Conservation (phyloP, 805 yeast species). For the Hyphopichia homilentoma region DNA sequence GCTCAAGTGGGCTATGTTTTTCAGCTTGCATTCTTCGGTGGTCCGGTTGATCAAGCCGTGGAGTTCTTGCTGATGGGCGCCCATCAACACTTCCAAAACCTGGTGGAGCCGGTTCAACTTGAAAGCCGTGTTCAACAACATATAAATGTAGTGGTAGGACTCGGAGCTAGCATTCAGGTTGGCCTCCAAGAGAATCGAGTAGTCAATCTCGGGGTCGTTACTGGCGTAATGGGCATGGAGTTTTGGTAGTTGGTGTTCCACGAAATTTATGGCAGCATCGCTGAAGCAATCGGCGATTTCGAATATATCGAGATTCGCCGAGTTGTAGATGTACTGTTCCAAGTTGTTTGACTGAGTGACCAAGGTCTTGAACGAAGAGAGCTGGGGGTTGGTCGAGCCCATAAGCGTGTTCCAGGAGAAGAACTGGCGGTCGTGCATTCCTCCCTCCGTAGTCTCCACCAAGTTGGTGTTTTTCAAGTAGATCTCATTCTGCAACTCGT, state of each 20-base stretch:
- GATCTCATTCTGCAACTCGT: slow-evolving; percentile 69
- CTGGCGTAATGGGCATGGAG: slow-evolving; percentile 20
- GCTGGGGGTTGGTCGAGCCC: slow-evolving; percentile 29
- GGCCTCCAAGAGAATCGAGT: slow-evolving; percentile 29
- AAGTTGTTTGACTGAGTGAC: slow-evolving; percentile 35
- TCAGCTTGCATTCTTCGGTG: slow-evolving; percentile 60
- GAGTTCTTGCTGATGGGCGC: slow-evolving; percentile 58
- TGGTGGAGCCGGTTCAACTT: slow-evolving; percentile 60
- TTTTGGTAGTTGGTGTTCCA: slow-evolving; percentile 24
- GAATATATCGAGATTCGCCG: slow-evolving; percentile 54
- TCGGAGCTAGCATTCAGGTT: slow-evolving; percentile 26
- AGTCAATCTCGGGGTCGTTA: slow-evolving; percentile 16
- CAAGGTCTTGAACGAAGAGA: slow-evolving; percentile 31
- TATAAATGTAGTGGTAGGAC: slow-evolving; percentile 52
- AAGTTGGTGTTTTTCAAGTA: slow-evolving; percentile 43
- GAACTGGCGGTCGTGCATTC: slow-evolving; percentile 5
- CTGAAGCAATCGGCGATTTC: slow-evolving; percentile 43
- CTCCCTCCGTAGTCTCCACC: slow-evolving; percentile 6
- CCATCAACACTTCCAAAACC: slow-evolving; percentile 50
- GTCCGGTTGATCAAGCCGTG: slow-evolving; percentile 59
- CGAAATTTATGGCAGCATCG: slow-evolving; percentile 27
- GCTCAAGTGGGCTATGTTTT: slow-evolving; percentile 39
- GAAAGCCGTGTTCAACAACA: slow-evolving; percentile 52
- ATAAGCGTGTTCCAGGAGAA: slow-evolving; percentile 21
- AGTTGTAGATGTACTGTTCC: slow-evolving; percentile 52